Conservation (phyloP, 768 basidiomycete genomes). For the Tricholoma sp. region DNA sequence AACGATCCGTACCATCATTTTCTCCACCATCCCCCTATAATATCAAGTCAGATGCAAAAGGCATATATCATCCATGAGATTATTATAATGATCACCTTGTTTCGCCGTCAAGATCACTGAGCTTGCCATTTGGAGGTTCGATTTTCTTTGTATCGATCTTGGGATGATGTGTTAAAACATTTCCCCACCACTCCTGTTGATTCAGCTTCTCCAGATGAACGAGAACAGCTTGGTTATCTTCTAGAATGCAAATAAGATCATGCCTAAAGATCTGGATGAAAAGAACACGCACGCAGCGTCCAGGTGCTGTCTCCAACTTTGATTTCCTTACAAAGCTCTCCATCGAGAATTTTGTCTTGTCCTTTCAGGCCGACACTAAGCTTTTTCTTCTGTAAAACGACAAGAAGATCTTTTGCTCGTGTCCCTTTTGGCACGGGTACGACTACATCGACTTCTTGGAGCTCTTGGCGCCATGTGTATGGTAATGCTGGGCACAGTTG, state of each 20-base stretch:
- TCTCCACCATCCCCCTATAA: conserved; percentile 92
- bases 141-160: conserved; percentile 97
- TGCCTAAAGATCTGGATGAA: not conserved
- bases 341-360: conserved; percentile 78
- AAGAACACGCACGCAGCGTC: conserved; percentile 68
- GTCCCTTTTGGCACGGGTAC: conserved; percentile 88
- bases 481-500: conserved; percentile 60
- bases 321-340: conserved; percentile 89
- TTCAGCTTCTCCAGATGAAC: conserved; percentile 87
- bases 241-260: conserved; percentile 30
- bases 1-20: conserved; percentile 88
- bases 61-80: not conserved
- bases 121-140: conserved; percentile 89
- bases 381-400: conserved; percentile 77
- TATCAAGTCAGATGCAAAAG: conserved; percentile 1
- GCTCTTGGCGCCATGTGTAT: conserved; percentile 87
- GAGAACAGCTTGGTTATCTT: conserved; percentile 68
- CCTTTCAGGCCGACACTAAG: conserved; percentile 84
- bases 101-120: conserved; percentile 94
- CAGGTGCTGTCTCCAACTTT: conserved; percentile 97
- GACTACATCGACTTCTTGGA: conserved; percentile 79
- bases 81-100: conserved; percentile 53
- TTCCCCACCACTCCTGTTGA: conserved; percentile 95
- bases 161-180: conserved; percentile 90
- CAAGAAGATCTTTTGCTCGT: conserved; percentile 65